Conservation (phyloP, 768 basidiomycete genomes). For the Boletus tomentosulus region DNA sequence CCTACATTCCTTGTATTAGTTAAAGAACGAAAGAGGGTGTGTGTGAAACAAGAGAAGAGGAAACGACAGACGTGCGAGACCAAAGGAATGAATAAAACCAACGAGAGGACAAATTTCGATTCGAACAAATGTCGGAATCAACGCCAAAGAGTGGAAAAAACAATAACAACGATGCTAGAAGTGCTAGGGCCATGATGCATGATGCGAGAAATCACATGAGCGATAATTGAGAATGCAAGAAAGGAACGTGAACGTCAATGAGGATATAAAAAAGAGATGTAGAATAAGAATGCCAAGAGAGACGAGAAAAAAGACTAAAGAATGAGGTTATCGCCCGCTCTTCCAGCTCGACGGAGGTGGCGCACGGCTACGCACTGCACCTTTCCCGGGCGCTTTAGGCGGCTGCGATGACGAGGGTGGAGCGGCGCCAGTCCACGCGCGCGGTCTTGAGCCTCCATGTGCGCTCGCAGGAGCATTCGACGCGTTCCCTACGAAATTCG, state of each 20-base stretch:
- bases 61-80: neutral
- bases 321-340: constrained; percentile 16
- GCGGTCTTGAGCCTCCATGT: constrained; percentile 24
- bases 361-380: constrained; percentile 27
- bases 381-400: constrained; percentile 13
- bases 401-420: constrained; percentile 15
- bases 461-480: constrained; percentile 16
- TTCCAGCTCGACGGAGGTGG: constrained; percentile 67
- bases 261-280: constrained; percentile 10
- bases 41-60: neutral
- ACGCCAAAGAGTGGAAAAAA: too few relatives aligned
- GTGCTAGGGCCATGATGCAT: too few relatives aligned
- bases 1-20: too few relatives aligned
- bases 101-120: neutral
- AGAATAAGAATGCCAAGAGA: constrained; percentile 4
- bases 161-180: neutral
- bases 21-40: neutral
- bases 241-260: neutral
- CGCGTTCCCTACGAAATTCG: neutral
- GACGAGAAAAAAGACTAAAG: neutral
- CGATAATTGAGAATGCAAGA: neutral
- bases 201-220: neutral
- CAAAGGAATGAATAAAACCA: neutral
- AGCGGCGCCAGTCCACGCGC: constrained; percentile 31
- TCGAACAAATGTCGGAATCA: neutral